Conservation (phyloP, 371 early-diverging fungal species). For the Mucor circinelloides region DNA sequence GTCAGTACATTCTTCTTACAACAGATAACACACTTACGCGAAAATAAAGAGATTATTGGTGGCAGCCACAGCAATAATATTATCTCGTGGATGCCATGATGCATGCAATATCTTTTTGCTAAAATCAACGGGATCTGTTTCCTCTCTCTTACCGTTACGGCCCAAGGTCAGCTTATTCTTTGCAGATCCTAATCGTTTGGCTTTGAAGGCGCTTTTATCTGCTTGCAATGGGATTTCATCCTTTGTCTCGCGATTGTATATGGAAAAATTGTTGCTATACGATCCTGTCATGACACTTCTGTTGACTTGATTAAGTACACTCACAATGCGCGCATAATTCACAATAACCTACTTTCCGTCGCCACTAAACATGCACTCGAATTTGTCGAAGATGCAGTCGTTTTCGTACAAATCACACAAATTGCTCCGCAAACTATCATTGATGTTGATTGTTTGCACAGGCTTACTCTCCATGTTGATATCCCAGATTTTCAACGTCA, state of each 20-base stretch:
- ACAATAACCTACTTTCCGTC: constrained; percentile 63
- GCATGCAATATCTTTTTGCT: constrained; percentile 96
- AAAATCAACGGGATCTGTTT: constrained; percentile 87
- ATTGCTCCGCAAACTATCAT: constrained; percentile 91
- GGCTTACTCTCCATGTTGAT: constrained; percentile 95
- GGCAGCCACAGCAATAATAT: constrained; percentile 95
- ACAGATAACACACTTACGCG: constrained; percentile 43
- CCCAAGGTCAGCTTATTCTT: constrained; percentile 51
- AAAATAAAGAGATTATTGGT: constrained; percentile 98
- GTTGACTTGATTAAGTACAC: neutral
- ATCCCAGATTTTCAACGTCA: constrained; percentile 97
- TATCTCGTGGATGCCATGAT: constrained; percentile 97
- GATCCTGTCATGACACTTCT: constrained; percentile 92
- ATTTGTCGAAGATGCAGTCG: constrained; percentile 99
- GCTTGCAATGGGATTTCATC: constrained; percentile 92
- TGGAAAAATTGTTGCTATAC: constrained; percentile 95
- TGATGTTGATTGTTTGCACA: constrained; percentile 92
- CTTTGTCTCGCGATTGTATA: constrained; percentile 77
- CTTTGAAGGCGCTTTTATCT: constrained; percentile 96
- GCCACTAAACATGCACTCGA: constrained; percentile 96
- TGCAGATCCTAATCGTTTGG: constrained; percentile 74
- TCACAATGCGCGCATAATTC: neutral
- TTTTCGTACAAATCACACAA: constrained; percentile 98
- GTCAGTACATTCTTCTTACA: neutral
- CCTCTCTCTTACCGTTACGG: constrained; percentile 71